Conservation (phyloP, 768 basidiomycete species). For the Omphalotus guepiniiformis region DNA sequence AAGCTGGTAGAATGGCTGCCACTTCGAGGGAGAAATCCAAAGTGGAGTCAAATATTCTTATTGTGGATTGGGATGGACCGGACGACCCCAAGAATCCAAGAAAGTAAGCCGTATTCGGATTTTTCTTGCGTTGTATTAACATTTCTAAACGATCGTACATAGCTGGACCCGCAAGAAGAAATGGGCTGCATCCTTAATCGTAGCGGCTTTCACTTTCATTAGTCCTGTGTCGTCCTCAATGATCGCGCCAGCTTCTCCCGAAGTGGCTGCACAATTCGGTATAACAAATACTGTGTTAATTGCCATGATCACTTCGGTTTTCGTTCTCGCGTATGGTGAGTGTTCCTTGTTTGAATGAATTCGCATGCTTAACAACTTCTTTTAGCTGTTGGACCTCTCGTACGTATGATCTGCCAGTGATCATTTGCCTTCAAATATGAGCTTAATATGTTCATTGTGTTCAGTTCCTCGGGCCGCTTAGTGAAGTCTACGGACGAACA, state of each 20-base stretch:
- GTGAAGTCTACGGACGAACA: slow-evolving; percentile 36
- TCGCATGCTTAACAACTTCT: not conserved
- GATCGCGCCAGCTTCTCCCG: slow-evolving; percentile 37
- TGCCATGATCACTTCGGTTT: slow-evolving; percentile 39
- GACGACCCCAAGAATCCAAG: slow-evolving; percentile 25
- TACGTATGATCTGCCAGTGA: too few species aligned
- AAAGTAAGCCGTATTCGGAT: too few species aligned
- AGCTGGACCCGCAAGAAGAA: slow-evolving; percentile 43
- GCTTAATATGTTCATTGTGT: too few species aligned
- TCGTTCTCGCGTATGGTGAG: slow-evolving; percentile 35
- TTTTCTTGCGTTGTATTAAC: too few species aligned
- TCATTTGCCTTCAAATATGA: too few species aligned
- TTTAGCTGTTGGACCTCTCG: slow-evolving; percentile 32
- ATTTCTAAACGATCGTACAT: too few species aligned
- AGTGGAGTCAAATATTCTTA: too few species aligned
- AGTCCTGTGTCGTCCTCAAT: slow-evolving; percentile 45
- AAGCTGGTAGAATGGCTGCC: too few species aligned
- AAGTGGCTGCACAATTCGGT: slow-evolving; percentile 5
- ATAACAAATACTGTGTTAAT: slow-evolving; percentile 26
- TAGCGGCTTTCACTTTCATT: slow-evolving; percentile 54
- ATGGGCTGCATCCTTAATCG: slow-evolving; percentile 47
- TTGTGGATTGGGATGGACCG: slow-evolving; percentile 27
- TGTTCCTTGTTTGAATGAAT: not conserved
- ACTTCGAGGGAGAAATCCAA: too few species aligned
- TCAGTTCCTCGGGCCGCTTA: slow-evolving; percentile 35